These are phyloP conservation scores for Teratosphaeria destructans DNA, from an alignment of 2,329 filamentous ascomycete genomes.

Conservation along the genomic window DNA sequence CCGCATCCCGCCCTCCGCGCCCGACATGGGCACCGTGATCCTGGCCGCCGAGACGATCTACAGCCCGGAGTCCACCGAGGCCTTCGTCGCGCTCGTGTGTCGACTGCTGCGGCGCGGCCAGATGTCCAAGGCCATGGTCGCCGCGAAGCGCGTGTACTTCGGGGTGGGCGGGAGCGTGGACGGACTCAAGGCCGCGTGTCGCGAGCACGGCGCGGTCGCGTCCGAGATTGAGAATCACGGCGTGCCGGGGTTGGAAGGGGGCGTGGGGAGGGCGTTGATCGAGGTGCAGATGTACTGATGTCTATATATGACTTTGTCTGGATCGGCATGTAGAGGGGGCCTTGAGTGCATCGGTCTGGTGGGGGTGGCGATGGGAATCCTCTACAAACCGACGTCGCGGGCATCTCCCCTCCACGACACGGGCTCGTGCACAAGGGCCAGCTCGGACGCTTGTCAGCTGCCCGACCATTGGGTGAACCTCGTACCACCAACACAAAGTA, in stretches of 20 bases:
- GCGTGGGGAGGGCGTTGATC: conserved; percentile 37
- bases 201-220: conserved; percentile 33
- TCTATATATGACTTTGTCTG: conserved; percentile 2
- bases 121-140: conserved; percentile 54
- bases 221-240: conserved; percentile 39
- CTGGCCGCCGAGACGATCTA: conserved; percentile 78
- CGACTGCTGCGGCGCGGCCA: conserved; percentile 44
- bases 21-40: conserved; percentile 41
- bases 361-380: no score
- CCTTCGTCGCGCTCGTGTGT: conserved; percentile 59
- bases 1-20: conserved; percentile 37
- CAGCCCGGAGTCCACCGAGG: conserved; percentile 57
- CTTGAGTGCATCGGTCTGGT: neutral
- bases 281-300: conserved; percentile 34
- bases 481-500: no score
- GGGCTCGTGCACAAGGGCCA: no score
- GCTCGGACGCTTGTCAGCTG: no score
- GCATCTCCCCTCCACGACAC: no score
- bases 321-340: neutral
- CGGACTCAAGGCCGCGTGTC: conserved; percentile 49
- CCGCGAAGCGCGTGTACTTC: conserved; percentile 73
- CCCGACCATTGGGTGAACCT: no score
- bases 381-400: no score
- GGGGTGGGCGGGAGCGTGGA: conserved; percentile 74
- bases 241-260: conserved; percentile 32